These are phyloP conservation scores for Omphalea diandra DNA, from an alignment of 441 rosid species.

Conservation along the genomic window DNA sequence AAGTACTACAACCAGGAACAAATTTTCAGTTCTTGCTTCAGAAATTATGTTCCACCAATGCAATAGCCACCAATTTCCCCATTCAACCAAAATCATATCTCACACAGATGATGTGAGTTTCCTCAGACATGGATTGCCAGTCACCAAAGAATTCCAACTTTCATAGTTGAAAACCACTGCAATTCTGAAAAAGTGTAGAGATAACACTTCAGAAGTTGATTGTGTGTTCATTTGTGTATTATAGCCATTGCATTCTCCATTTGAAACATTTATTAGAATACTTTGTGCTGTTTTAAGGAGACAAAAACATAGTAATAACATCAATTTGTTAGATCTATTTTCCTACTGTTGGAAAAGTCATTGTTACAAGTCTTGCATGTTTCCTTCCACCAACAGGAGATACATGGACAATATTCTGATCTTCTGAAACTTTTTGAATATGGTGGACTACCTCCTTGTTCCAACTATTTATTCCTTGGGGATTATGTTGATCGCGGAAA, in stretches of 20 bases:
- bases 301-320: neutral
- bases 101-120: neutral
- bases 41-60: neutral
- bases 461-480: conserved; percentile 74
- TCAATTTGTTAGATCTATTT: neutral
- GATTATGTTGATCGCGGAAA: conserved; percentile 76
- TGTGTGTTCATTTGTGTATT: neutral
- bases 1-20: neutral
- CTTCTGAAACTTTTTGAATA: conserved; percentile 71
- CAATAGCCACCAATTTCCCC: neutral
- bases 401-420: conserved; percentile 77
- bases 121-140: neutral
- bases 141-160: neutral
- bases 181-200: neutral
- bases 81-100: neutral
- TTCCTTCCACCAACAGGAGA: conserved; percentile 46
- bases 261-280: neutral
- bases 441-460: conserved; percentile 70
- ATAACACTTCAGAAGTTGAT: neutral
- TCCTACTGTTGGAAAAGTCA: neutral
- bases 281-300: neutral
- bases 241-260: neutral
- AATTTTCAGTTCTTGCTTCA: neutral
- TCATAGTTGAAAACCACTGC: neutral
- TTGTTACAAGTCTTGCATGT: neutral